phyloP scores from a whole-genome alignment of 305 asterid genomes.

The Solanum hybrid region DNA sequence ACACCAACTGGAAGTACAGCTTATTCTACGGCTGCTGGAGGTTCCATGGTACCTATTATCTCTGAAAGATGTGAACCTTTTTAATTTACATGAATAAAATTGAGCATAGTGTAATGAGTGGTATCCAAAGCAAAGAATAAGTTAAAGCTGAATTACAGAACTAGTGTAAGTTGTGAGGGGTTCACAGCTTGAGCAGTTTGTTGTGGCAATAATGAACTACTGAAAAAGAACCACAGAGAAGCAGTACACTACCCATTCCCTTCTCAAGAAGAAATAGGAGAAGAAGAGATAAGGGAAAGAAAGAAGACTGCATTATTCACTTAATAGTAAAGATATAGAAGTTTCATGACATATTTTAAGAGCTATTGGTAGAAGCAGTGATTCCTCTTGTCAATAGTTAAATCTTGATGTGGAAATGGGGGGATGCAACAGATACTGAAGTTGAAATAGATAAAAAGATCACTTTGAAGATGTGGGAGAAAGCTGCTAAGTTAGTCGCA shows the following conservation, averaged over 20 bases:
- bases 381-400: not conserved
- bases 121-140: not conserved
- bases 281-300: not conserved
- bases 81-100: not conserved
- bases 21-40: constrained; percentile 98
- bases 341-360: not conserved
- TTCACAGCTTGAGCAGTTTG: not conserved
- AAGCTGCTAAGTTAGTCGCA: not conserved
- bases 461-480: not conserved
- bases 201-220: not conserved
- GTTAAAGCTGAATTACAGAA: not conserved
- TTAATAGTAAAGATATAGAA: not conserved
- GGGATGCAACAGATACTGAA: not conserved
- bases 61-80: not conserved
- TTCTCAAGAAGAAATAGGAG: not conserved
- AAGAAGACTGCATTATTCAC: not conserved
- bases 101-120: not conserved
- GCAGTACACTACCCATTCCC: not conserved
- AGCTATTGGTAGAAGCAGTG: not conserved
- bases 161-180: not conserved
- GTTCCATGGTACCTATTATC: constrained; percentile 66
- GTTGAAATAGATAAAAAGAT: not conserved
- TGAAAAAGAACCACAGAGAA: not conserved
- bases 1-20: constrained; percentile 99
- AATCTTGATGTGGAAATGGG: not conserved